Evolutionary conservation across 2,329 filamentous ascomycete species (phyloP), one percentile per base, ranked within the genome.

Genomic region (Niveomyces coronatus): DNA sequence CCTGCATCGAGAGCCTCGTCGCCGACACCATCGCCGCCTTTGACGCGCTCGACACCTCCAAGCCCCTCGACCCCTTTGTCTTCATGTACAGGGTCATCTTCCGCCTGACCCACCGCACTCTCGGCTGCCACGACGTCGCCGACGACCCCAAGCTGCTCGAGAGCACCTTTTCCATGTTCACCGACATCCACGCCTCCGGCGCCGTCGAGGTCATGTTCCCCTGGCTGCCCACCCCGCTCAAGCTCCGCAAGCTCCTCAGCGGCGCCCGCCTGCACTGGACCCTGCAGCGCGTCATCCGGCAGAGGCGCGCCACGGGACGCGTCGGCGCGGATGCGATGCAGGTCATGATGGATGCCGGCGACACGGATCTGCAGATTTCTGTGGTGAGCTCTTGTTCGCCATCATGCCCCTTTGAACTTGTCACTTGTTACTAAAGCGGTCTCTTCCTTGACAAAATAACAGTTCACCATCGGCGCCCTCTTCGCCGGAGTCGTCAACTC

Each of bases 401-500:
- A 24, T 24, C 8, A 24, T 8, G 9, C 28, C 17, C 17, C 4
- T 30, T 30, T 16, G 5, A 10, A 13, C 26, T 28, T 7, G 11
- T 13, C 6, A 5, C 14, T 6, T 13, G 17, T 15, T 29, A 17
- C n/a, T 32, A 34, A n/a, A n/a, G 5, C 14, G 15, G n/a, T n/a
- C n/a, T n/a, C n/a, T n/a, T n/a, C n/a, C n/a, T n/a, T n/a, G n/a
- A n/a, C n/a, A n/a, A n/a, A n/a, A n/a, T n/a, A n/a, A 7, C 16
- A 67, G 56, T 72, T 75, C 51, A 59, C 72, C 26, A 54, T 75
- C n/a, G 64, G 65, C 11, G 57, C 68, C 0, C 54, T 77, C 3
- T 74, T 71, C 48, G 71, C 71, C 2, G 72, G 71, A n/a, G 55
- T 70, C 23, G 46, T 74, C 15, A 77, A 76, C 52, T 69, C 57